These are phyloP conservation scores for Pichia eremophila DNA, from an alignment of 805 yeast species.

Conservation along the genomic window DNA sequence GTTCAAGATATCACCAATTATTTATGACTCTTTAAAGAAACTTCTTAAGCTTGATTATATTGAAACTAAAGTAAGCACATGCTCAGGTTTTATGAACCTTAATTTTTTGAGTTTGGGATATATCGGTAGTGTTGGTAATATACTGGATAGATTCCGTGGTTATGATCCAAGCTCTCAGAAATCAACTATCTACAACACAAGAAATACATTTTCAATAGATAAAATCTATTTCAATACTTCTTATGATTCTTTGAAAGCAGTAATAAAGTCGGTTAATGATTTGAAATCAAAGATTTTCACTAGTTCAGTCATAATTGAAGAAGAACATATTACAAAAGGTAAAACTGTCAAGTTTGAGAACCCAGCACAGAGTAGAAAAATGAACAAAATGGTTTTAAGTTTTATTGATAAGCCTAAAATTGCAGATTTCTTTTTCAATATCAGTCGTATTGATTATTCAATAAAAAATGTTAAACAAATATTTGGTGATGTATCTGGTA, in stretches of 20 bases:
- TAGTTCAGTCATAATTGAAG: background rate
- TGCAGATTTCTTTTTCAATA: constrained; percentile 7
- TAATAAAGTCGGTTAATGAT: background rate
- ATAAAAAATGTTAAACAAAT: constrained; percentile 16
- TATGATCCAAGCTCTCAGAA: constrained; percentile 16
- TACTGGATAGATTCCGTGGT: background rate
- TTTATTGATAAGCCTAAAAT: constrained; percentile 15
- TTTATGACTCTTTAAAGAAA: constrained; percentile 1
- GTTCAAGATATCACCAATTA: background rate
- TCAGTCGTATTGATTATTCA: constrained; percentile 11
- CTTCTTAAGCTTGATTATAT: background rate
- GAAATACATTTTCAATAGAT: constrained; percentile 5
- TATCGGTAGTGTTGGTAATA: constrained; percentile 11
- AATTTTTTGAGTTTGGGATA: constrained; percentile 8
- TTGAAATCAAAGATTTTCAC: background rate
- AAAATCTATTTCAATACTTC: constrained; percentile 4
- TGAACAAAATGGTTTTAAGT: constrained; percentile 20
- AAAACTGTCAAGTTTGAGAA: constrained; percentile 2
- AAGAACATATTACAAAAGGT: background rate
- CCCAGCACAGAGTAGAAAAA: background rate
- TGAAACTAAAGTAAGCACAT: background rate
- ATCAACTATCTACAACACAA: constrained; percentile 2
- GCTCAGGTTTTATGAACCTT: background rate
- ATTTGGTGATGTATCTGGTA: constrained; percentile 27
- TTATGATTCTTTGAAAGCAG: background rate